Evolutionary conservation across 2,329 filamentous ascomycete species (phyloP).

Genomic region (Pyrenochaeta sp.): DNA sequence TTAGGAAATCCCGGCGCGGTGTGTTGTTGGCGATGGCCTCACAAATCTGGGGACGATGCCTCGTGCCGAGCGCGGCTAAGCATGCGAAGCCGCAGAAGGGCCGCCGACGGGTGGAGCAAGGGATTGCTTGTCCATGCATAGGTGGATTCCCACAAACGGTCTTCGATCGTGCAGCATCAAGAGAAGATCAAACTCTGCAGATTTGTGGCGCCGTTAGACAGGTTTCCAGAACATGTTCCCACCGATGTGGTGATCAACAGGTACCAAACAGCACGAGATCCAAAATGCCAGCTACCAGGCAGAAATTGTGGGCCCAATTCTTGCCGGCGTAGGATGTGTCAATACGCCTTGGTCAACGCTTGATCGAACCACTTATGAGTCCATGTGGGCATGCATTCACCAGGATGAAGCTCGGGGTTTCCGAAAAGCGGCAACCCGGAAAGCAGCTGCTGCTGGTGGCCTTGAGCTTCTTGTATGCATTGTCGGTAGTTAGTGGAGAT

Average conservation of each 20-base stretch:
- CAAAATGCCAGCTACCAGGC: background rate
- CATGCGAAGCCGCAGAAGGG: background rate
- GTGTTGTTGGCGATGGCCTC: background rate
- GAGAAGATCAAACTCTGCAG: no score
- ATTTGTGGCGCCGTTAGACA: no score
- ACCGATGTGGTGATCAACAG: background rate
- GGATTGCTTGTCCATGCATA: background rate
- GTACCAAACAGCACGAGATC: background rate
- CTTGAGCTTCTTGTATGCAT: no score
- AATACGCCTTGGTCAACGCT: background rate
- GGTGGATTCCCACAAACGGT: background rate
- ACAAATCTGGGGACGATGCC: background rate
- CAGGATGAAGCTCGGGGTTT: background rate
- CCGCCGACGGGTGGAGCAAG: background rate
- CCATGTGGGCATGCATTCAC: background rate
- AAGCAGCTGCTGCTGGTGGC: no score
- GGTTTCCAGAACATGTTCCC: background rate
- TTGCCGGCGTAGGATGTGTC: background rate
- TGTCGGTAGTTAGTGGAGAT: no score
- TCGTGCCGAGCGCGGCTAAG: background rate
- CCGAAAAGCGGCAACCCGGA: background rate
- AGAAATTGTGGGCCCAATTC: background rate
- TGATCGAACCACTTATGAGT: background rate
- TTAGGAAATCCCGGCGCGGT: slow-evolving; percentile 3
- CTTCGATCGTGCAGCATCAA: background rate